These are phyloP conservation scores for Tetrahymena borealis DNA, from an alignment of 73 alveolate genomes.

Conservation along the genomic window DNA sequence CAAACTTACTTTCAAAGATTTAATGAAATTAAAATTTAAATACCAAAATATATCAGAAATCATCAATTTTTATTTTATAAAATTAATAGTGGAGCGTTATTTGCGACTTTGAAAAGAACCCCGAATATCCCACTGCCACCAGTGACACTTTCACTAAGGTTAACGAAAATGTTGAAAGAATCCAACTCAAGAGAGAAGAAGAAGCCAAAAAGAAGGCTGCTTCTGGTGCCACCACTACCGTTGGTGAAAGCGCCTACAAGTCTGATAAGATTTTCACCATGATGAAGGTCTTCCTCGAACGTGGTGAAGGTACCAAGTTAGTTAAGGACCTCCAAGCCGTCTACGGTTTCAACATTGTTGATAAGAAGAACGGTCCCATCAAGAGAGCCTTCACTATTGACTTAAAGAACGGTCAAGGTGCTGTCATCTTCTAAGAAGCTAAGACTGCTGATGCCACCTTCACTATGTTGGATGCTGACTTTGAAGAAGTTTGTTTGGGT, in stretches of 20 bases:
- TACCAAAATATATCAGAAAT: neutral
- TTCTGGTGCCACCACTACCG: neutral
- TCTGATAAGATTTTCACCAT: slow-evolving; percentile 2
- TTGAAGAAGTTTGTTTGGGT: slow-evolving; percentile 69
- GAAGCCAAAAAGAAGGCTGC: slow-evolving; percentile 10
- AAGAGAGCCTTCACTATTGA: slow-evolving; percentile 57
- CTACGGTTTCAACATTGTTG: slow-evolving; percentile 55
- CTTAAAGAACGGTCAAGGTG: slow-evolving; percentile 61
- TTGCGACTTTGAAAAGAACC: slow-evolving; percentile 9
- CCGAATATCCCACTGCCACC: slow-evolving; percentile 25
- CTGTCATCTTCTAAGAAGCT: slow-evolving; percentile 44
- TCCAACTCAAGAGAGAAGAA: neutral
- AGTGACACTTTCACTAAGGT: slow-evolving; percentile 27
- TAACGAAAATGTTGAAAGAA: slow-evolving; percentile 16
- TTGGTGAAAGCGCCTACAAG: neutral
- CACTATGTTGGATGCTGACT: slow-evolving; percentile 77
- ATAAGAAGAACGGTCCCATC: slow-evolving; percentile 59
- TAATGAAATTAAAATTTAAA: no score
- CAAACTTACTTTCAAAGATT: no score
- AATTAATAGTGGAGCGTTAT: slow-evolving; percentile 13
- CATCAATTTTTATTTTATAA: neutral
- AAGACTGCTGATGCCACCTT: slow-evolving; percentile 66
- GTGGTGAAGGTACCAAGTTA: slow-evolving; percentile 61
- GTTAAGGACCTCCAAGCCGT: slow-evolving; percentile 55
- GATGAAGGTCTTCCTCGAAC: slow-evolving; percentile 24